Evolutionary conservation across 2,329 filamentous ascomycete genomes (phyloP).

Genomic region (Didymella sp.): DNA sequence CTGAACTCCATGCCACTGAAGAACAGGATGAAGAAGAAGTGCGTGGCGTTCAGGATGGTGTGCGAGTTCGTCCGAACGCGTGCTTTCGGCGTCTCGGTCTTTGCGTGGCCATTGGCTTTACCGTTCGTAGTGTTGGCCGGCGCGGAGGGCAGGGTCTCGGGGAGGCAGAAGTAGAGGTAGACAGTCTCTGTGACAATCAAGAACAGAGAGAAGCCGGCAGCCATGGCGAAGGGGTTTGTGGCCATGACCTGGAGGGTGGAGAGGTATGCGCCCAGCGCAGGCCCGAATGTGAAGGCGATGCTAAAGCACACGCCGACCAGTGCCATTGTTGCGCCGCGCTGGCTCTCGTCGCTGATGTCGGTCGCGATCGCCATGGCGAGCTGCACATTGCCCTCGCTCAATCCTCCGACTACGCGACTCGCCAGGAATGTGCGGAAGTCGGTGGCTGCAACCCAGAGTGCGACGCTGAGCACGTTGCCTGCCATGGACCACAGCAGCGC

Average conservation of each 20-base stretch:
- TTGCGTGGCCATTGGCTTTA: conserved; percentile 28
- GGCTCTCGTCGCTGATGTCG: conserved; percentile 87
- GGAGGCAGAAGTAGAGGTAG: conserved; percentile 83
- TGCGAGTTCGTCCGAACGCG: conserved; percentile 78
- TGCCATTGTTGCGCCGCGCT: conserved; percentile 91
- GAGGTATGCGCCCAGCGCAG: conserved; percentile 86
- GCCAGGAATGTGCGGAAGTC: conserved; percentile 96
- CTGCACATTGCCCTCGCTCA: conserved; percentile 97
- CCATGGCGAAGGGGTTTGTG: conserved; percentile 91
- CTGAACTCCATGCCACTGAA: conserved; percentile 99
- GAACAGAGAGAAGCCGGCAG: conserved; percentile 84
- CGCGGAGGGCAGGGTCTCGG: conserved; percentile 77
- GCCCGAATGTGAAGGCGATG: conserved; percentile 95
- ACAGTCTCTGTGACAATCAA: conserved; percentile 86
- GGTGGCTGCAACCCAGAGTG: conserved; percentile 90
- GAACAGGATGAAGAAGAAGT: conserved; percentile 91
- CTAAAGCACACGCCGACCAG: conserved; percentile 96
- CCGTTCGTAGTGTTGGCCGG: conserved; percentile 27
- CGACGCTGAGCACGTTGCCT: conserved; percentile 90
- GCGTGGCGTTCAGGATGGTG: conserved; percentile 78
- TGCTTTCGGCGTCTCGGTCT: conserved; percentile 29
- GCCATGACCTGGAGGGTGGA: conserved; percentile 78
- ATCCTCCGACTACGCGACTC: conserved; percentile 87
- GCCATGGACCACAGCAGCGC: conserved; percentile 90
- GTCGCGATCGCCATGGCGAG: conserved; percentile 95